These are phyloP conservation scores for Ascochyta lentis DNA, from an alignment of 2,329 filamentous ascomycete genomes.

Conservation along the genomic window DNA sequence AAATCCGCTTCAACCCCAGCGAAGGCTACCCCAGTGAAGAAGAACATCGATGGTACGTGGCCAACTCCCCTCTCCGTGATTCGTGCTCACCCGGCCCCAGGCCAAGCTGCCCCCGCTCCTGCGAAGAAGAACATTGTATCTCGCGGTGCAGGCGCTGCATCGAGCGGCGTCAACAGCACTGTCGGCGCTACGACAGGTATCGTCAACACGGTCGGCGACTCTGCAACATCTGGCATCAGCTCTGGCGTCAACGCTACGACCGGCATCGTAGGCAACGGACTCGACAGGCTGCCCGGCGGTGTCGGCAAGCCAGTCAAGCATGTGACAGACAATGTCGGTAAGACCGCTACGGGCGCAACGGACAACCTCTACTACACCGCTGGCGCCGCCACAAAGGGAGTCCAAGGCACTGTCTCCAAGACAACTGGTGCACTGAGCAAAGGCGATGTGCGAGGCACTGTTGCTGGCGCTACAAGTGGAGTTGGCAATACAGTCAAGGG, in stretches of 20 bases:
- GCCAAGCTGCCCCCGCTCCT: slow-evolving; percentile 22
- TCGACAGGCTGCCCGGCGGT: slow-evolving; percentile 43
- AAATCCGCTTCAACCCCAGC: slow-evolving; percentile 14
- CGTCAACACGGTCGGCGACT: slow-evolving; percentile 47
- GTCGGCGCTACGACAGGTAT: slow-evolving; percentile 44
- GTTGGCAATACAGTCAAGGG: slow-evolving; percentile 47
- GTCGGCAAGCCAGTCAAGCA: slow-evolving; percentile 50
- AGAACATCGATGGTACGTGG: slow-evolving; percentile 35
- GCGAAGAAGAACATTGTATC: slow-evolving; percentile 45
- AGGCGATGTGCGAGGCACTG: slow-evolving; percentile 51
- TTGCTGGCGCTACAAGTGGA: slow-evolving; percentile 47
- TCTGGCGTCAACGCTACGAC: slow-evolving; percentile 48
- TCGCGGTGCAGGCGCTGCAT: slow-evolving; percentile 42
- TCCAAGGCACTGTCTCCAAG: slow-evolving; percentile 53
- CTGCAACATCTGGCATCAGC: slow-evolving; percentile 47
- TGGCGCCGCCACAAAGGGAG: slow-evolving; percentile 49
- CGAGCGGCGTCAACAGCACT: slow-evolving; percentile 47
- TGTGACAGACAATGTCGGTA: slow-evolving; percentile 51
- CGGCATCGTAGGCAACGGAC: slow-evolving; percentile 46
- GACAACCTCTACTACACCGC: slow-evolving; percentile 52
- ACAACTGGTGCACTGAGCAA: slow-evolving; percentile 53
- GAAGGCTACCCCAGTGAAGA: slow-evolving; percentile 29
- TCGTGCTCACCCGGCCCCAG: slow-evolving; percentile 36
- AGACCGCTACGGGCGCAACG: slow-evolving; percentile 51
- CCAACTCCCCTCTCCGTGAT: slow-evolving; percentile 37